These are phyloP conservation scores for Fagus sylvatica DNA, from an alignment of 306 rosid genomes.

Conservation along the genomic window DNA sequence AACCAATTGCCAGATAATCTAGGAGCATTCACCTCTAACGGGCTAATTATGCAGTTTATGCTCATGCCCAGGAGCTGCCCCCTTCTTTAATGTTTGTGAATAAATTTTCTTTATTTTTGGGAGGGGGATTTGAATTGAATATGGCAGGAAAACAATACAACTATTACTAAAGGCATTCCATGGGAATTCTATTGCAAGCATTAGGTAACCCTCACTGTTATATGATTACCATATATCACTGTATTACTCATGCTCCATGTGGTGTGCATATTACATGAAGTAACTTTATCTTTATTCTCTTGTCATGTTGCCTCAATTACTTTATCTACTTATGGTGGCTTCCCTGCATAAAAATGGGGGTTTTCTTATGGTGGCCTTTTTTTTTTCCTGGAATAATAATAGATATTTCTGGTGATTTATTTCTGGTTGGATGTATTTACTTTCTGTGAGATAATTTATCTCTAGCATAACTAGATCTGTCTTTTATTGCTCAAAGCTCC, in stretches of 20 bases:
- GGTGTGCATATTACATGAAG: slow-evolving; percentile 11
- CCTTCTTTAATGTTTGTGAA: too few species aligned
- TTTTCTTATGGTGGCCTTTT: slow-evolving; percentile 6
- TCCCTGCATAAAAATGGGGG: slow-evolving; percentile 11
- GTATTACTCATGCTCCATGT: slow-evolving; percentile 20
- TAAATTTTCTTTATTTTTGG: too few species aligned
- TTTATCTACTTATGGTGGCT: slow-evolving; percentile 18
- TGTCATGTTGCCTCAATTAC: slow-evolving; percentile 15
- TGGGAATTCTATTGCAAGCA: too few species aligned
- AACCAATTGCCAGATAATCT: too few species aligned
- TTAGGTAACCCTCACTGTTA: too few species aligned
- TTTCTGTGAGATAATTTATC: background rate
- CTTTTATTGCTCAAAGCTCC: background rate
- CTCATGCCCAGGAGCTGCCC: too few species aligned
- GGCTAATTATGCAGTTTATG: too few species aligned
- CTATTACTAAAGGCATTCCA: background rate
- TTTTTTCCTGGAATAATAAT: background rate
- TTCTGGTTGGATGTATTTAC: background rate
- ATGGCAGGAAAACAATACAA: too few species aligned
- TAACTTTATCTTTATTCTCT: background rate
- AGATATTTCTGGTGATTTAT: background rate
- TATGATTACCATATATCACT: too few species aligned
- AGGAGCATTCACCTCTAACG: too few species aligned
- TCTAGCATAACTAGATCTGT: background rate
- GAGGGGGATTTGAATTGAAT: too few species aligned